Base-by-base conservation (phyloP, 202 grass and related monocot species). In the Brachypodium distachyon region DNA sequence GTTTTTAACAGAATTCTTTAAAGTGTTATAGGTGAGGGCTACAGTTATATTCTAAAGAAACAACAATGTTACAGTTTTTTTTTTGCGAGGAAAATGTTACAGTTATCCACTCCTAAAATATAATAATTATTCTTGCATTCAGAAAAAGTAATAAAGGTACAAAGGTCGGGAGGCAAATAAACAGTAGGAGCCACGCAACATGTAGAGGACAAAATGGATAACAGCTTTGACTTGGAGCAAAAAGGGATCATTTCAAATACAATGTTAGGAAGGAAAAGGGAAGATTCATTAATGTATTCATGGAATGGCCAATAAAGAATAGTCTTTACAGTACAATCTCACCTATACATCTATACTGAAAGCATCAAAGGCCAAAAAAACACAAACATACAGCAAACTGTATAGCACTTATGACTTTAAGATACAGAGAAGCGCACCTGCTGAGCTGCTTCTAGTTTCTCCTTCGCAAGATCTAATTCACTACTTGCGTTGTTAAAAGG, bases 401-500 rank as follows among this genome's bases (percentile, higher is more conserved):
- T 34, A 17, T 37, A 71, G 21, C 71, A 71, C n/a, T 36, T 46
- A 12, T 23, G 21, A 46, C 16, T 48, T 48, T 19, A 10, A 46
- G 13, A 43, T 53, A 84, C 62, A n/a, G 75, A 79, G 60, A 81
- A 73, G 36, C 79, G 34, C 57, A 97, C 94, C 83, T 91, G 79
- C 67, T 94, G 72, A 61, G 88, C 72, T 36, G 64, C 56, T 46
- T 67, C 84, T 69, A 97, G 46, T 70, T 88, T 89, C 38, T 87
- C 86, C 85, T 92, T 85, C 39, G 70, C 84, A 57, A 44, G 17
- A 57, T 74, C 82, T 72, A 97, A 56, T 79, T 97, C 86, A 73
- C 26, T 36, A 48, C 92, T 91, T 18, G 71, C 80, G 27, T 68
- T 31, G 2, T 79, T 88, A 84, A 82, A 86, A 70, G 89, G 47